Base-by-base conservation (phyloP, 257 asterid genomes). In the Striga asiatica region DNA sequence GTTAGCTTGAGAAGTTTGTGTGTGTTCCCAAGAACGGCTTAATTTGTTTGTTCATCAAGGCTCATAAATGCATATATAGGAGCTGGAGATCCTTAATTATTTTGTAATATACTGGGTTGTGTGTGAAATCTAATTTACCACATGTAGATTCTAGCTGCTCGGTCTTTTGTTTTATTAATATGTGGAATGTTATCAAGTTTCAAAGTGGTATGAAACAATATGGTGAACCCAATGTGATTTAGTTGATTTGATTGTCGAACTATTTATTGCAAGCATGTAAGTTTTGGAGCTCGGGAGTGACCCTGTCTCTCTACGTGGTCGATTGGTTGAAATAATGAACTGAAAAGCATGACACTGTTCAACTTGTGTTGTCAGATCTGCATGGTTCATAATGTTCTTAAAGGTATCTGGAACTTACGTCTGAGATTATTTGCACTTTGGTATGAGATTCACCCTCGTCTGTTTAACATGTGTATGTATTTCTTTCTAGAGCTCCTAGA, bases 61-160 rank as follows among this genome's bases (percentile, higher is more conserved):
- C 16, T 66, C 58, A 25, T 34, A 34, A 43, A 38, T 58, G 60
- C 54, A 50, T 29, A 31, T 21, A n/a, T n/a, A 17, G 24, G 57
- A 29, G 39, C 31, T 42, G 52, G 55, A 50, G 43, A 58, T 58
- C 31, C 45, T 16, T n/a, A 35, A 41, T 35, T 42, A 38, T 35
- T 34, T 17, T 50, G 8, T 43, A 13, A 22, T 43, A 28, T 11
- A 50, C 29, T n/a, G 18, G 22, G 41, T 21, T 34, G n/a, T 3
- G 4, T 20, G 28, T 39, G 41, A 12, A 18, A 63, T 43, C 18
- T 52, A 45, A 16, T 8, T 7, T 18, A 6, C 24, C 11, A 8
- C 51, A 24, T 17, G 55, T 18, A 52, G 17, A 48, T 28, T 4
- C 28, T 54, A 12, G 56, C 10, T 50, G 9, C 37, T 46, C 46